phyloP scores from a whole-genome alignment of 345 rosid genomes.

The Eucalyptus coolabah region DNA sequence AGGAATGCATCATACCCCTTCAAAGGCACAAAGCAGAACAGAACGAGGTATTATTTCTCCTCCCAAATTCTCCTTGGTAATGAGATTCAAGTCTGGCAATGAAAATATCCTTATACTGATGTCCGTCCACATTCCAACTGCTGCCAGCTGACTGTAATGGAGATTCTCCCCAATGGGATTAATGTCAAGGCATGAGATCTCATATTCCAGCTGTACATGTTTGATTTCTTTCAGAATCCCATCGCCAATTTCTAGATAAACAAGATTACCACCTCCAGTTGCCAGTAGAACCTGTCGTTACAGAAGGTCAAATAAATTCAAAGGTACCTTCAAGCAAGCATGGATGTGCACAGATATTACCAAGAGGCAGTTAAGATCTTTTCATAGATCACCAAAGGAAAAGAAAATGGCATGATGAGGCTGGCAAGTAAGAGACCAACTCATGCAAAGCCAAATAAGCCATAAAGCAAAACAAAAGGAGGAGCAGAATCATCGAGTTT shows the following conservation, averaged over 20 bases:
- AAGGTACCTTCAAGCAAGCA: neutral
- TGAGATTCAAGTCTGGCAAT: conserved; percentile 71
- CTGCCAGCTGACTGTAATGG: conserved; percentile 74
- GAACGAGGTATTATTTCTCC: conserved; percentile 98
- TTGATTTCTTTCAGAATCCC: conserved; percentile 60
- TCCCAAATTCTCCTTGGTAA: conserved; percentile 77
- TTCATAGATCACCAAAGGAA: neutral
- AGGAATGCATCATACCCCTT: conserved; percentile 60
- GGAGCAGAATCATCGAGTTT: neutral
- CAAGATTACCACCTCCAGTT: conserved; percentile 92
- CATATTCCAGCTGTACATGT: conserved; percentile 68
- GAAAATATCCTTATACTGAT: conserved; percentile 77
- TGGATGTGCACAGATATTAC: neutral
- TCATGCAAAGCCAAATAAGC: neutral
- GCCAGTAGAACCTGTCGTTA: conserved; percentile 72
- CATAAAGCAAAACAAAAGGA: neutral
- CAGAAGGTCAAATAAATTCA: neutral
- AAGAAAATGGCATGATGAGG: neutral
- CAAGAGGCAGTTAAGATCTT: neutral
- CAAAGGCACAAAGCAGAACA: conserved; percentile 82
- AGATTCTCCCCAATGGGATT: conserved; percentile 76
- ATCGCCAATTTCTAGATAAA: conserved; percentile 85
- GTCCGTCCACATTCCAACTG: conserved; percentile 99
- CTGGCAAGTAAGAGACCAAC: neutral
- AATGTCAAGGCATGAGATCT: conserved; percentile 91